phyloP scores from a whole-genome alignment of 1,284 basidiomycete species.

The Sporisorium graminicola region DNA sequence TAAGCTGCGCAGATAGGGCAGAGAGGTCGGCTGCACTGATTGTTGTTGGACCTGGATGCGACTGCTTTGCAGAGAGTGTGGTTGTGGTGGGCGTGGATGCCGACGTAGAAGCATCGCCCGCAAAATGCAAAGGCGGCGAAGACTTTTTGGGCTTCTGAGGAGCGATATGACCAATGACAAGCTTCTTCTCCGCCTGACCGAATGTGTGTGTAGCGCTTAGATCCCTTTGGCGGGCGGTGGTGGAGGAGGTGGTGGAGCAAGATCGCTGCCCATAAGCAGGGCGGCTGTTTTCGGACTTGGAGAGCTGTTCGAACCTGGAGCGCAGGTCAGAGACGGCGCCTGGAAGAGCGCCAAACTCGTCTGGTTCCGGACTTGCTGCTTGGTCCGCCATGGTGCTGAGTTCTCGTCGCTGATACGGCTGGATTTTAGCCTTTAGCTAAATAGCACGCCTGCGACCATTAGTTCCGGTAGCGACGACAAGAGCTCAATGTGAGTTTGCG shows the following conservation, averaged over 20 bases:
- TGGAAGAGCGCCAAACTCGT: conserved; percentile 48
- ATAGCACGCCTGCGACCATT: not conserved
- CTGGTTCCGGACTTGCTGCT: conserved; percentile 28
- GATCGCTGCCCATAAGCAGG: conserved; percentile 9
- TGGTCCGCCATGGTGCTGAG: conserved; percentile 30
- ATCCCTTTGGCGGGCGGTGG: conserved; percentile 16
- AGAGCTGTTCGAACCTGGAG: conserved; percentile 53
- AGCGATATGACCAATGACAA: conserved; percentile 15
- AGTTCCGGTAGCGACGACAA: not conserved
- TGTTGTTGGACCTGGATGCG: conserved; percentile 9
- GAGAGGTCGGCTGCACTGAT: conserved; percentile 26
- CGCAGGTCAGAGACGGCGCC: conserved; percentile 48
- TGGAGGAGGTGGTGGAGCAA: conserved; percentile 1
- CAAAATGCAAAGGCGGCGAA: conserved; percentile 3
- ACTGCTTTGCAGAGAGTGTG: not conserved
- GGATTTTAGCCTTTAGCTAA: not conserved
- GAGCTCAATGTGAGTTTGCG: not conserved
- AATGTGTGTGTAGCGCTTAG: conserved; percentile 39
- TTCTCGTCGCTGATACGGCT: not conserved
- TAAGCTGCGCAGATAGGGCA: conserved; percentile 8
- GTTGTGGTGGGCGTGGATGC: conserved; percentile 1
- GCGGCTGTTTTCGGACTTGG: conserved; percentile 46
- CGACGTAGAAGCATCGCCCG: conserved; percentile 9
- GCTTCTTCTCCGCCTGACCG: conserved; percentile 43
- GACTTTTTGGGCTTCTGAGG: conserved; percentile 23